Base-by-base conservation (phyloP, 2,329 filamentous ascomycete species). In the Penicillium digitatum region DNA sequence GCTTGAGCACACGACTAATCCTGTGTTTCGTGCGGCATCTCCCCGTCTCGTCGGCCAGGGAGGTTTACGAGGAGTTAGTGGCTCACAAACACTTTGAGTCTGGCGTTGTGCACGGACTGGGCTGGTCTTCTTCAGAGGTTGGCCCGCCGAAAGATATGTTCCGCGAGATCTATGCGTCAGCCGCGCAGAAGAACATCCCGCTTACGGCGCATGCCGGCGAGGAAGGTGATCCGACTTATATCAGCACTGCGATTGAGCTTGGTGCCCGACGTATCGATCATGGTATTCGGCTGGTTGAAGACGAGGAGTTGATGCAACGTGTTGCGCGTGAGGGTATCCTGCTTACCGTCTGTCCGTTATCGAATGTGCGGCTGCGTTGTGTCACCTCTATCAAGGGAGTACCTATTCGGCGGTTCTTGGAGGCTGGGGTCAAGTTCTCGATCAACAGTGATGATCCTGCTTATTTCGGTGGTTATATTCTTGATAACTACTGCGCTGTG, bases 201-300 rank as follows among this genome's bases (percentile, higher is more conserved):
- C 77, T 84, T n/a, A 92, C 88, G 0, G 84, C 87, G 3, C 88
- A 92, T 69, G 87, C 86, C 3, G 87, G 88, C 49, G 88, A 92
- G 70, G 88, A 92, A 67, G 87, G 86, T 0, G 86, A 87, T 16
- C 74, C 85, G 3, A 78, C 77, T 5, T 90, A 87, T 71, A 86
- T 93, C 62, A 73, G 75, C 24, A 77, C 78, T 26, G 85, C 88
- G 2, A 74, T 91, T 38, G 82, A 87, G 61, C 79, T 90, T 40
- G 76, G 79, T 22, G 82, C 84, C 39, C 75, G 81, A 68, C 82
- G 89, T 39, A 89, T 93, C 65, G 88, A 92, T 68, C 87, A 93
- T 67, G 88, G 88, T 0, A 84, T 89, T 53, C 81, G 83, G 9
- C 77, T 89, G 9, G 77, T 81, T 5, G 79, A 87, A 40, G 84